phyloP scores from a whole-genome alignment of 495 filamentous ascomycete species.

The Aspergillus incahuasiensis region DNA sequence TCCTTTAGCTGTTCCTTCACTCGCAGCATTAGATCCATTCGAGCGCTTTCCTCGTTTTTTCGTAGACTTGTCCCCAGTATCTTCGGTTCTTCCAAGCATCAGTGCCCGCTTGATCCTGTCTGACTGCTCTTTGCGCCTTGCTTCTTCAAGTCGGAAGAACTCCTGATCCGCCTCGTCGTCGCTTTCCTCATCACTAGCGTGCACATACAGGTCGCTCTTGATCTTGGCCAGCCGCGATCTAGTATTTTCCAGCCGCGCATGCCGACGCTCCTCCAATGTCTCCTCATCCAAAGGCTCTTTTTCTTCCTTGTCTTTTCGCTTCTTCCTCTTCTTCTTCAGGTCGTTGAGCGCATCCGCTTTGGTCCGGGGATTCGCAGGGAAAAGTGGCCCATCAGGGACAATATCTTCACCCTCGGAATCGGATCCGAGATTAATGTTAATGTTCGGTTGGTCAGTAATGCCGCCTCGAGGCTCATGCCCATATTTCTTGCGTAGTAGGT shows the following conservation, averaged over 20 bases:
- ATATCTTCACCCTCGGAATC: conserved; percentile 58
- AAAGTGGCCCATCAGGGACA: conserved; percentile 60
- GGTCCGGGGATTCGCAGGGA: conserved; percentile 51
- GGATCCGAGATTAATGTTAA: conserved; percentile 53
- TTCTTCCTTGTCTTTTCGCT: conserved; percentile 34
- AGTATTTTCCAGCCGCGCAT: conserved; percentile 52
- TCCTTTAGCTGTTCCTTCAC: conserved; percentile 14
- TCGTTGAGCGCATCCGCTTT: conserved; percentile 47
- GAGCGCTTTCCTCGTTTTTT: conserved; percentile 30
- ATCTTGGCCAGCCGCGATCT: conserved; percentile 65
- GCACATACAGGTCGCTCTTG: conserved; percentile 78
- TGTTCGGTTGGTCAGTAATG: conserved; percentile 25
- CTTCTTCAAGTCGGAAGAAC: conserved; percentile 69
- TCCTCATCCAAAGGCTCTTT: conserved; percentile 46
- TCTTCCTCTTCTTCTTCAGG: conserved; percentile 50
- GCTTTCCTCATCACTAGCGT: conserved; percentile 75
- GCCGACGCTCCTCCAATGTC: conserved; percentile 45
- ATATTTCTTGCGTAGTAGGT: conserved; percentile 69
- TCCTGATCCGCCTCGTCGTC: conserved; percentile 59
- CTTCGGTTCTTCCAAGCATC: conserved; percentile 49
- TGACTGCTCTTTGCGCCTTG: conserved; percentile 47
- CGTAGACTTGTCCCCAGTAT: conserved; percentile 29
- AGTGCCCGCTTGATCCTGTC: conserved; percentile 46
- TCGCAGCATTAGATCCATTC: conserved; percentile 22
- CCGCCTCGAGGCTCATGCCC: conserved; percentile 39